These are phyloP conservation scores for Dalbergia cultrata DNA, from an alignment of 306 rosid species.

Conservation along the genomic window DNA sequence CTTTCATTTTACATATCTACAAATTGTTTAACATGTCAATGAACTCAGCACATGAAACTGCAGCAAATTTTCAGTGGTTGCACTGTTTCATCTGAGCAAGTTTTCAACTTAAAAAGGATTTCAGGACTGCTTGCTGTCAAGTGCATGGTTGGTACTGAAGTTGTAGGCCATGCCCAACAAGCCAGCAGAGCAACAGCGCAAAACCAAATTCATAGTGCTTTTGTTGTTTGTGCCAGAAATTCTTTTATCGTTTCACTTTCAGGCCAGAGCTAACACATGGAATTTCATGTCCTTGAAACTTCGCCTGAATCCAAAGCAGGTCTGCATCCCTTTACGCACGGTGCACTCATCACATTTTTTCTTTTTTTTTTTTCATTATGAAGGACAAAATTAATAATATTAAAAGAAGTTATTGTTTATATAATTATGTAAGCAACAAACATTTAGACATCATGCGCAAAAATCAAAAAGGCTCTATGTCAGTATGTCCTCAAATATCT, in stretches of 20 bases:
- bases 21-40: neutral
- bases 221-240: conserved; percentile 26
- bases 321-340: conserved; percentile 34
- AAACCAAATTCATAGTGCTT: conserved; percentile 43
- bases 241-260: conserved; percentile 29
- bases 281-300: conserved; percentile 53
- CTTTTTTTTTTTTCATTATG: no score
- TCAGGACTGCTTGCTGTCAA: conserved; percentile 43
- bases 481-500: neutral
- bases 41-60: conserved; percentile 41
- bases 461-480: no score
- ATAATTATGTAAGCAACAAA: conserved; percentile 33
- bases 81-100: conserved; percentile 41
- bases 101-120: conserved; percentile 24
- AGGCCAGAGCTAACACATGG: conserved; percentile 44
- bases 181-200: conserved; percentile 46
- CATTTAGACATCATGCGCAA: conserved; percentile 38
- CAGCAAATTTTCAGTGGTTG: conserved; percentile 47
- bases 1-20: neutral
- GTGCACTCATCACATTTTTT: conserved; percentile 9
- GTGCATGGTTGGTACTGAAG: conserved; percentile 37
- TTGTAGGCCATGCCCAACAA: conserved; percentile 61
- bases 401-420: conserved; percentile 22
- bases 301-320: conserved; percentile 51
- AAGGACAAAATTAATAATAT: conserved; percentile 20